These are phyloP conservation scores for Aspergillus neotritici DNA, from an alignment of 2,329 filamentous ascomycete species.

Conservation along the genomic window DNA sequence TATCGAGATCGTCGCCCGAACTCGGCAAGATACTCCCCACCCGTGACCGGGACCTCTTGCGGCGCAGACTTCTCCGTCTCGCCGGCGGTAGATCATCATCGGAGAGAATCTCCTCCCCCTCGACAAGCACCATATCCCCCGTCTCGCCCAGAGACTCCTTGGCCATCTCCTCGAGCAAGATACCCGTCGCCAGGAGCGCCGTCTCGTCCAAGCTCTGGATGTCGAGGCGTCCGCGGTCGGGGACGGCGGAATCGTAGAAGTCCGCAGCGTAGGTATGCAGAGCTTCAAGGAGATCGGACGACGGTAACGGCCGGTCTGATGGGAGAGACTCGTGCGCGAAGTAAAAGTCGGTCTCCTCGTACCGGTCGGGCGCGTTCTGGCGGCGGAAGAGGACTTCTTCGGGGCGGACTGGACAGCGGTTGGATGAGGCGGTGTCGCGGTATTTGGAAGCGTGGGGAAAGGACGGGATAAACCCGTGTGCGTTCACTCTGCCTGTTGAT, in stretches of 20 bases:
- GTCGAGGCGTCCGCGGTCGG: slow-evolving; percentile 32
- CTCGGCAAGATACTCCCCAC: slow-evolving; percentile 16
- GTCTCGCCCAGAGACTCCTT: slow-evolving; percentile 49
- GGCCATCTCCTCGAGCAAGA: slow-evolving; percentile 55
- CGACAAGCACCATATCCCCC: slow-evolving; percentile 54
- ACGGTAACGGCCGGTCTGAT: slow-evolving; percentile 42
- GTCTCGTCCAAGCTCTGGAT: slow-evolving; percentile 57
- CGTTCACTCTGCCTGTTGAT: slow-evolving; percentile 43
- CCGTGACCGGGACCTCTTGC: slow-evolving; percentile 18
- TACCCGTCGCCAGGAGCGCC: slow-evolving; percentile 55
- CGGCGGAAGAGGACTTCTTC: slow-evolving; percentile 56
- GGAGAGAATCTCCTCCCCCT: slow-evolving; percentile 36
- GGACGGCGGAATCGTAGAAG: slow-evolving; percentile 43
- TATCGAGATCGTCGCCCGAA: slow-evolving; percentile 20
- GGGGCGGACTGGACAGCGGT: slow-evolving; percentile 42
- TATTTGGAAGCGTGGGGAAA: slow-evolving; percentile 22
- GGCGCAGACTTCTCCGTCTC: slow-evolving; percentile 8
- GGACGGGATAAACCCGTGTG: slow-evolving; percentile 29
- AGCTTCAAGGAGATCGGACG: slow-evolving; percentile 52
- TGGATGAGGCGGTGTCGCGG: slow-evolving; percentile 32
- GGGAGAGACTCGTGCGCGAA: slow-evolving; percentile 47
- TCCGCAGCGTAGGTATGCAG: slow-evolving; percentile 55
- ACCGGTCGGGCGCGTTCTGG: slow-evolving; percentile 45
- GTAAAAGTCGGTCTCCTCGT: slow-evolving; percentile 52
- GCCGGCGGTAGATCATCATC: slow-evolving; percentile 14